Percentiles rank a stretch among this genome's conserved stretches.
These are phyloP conservation scores for sweet orange (Citrus sinensis) DNA, from an alignment of 345 rosid species.

Conservation along the genomic window DNA sequence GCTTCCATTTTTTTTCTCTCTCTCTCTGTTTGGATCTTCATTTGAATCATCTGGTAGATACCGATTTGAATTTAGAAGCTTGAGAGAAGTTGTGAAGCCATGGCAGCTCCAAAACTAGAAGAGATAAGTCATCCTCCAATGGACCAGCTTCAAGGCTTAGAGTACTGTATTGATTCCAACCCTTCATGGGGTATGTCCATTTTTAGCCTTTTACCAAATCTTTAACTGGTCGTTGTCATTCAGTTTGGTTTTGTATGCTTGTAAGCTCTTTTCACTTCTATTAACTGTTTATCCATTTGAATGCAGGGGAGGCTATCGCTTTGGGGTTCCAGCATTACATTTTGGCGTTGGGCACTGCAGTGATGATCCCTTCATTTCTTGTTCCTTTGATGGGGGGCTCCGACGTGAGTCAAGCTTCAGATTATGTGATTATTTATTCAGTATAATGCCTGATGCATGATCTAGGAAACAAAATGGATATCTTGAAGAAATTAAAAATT, in stretches of 20 bases:
- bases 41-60: conserved; percentile 26
- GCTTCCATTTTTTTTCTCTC: conserved; percentile 9
- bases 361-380: conserved; percentile 97
- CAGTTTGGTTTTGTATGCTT: not conserved
- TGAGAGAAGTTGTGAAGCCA: conserved; percentile 21
- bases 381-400: conserved; percentile 96
- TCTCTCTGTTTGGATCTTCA: not conserved
- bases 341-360: conserved; percentile 94
- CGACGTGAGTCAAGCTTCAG: conserved; percentile 51
- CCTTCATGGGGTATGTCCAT: conserved; percentile 85
- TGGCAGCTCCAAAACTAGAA: conserved; percentile 88
- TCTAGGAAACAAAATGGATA: not conserved
- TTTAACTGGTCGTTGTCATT: not conserved
- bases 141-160: conserved; percentile 99
- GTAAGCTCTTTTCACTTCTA: not conserved
- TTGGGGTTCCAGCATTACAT: conserved; percentile 95
- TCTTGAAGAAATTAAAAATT: not conserved
- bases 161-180: conserved; percentile 97
- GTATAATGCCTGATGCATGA: not conserved
- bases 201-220: not conserved
- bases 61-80: conserved; percentile 22
- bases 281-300: conserved; percentile 9
- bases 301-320: conserved; percentile 88
- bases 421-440: not conserved
- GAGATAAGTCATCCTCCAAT: conserved; percentile 85